Evolutionary conservation across 2,329 filamentous ascomycete species (phyloP).

Genomic region (Hortaea sp.): DNA sequence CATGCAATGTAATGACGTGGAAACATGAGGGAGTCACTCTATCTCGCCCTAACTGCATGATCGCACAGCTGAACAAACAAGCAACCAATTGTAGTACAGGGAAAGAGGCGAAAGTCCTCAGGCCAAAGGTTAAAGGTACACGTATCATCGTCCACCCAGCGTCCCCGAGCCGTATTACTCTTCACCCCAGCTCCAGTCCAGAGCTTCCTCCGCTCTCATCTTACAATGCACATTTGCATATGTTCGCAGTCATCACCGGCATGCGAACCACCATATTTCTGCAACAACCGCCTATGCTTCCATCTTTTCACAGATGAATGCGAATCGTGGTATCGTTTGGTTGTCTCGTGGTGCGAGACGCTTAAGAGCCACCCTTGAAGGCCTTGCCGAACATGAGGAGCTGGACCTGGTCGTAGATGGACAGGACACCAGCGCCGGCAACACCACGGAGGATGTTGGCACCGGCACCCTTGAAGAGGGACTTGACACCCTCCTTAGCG

Average conservation of each 20-base stretch:
- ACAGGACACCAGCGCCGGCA: conserved; percentile 99
- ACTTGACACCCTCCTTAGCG: conserved; percentile 94
- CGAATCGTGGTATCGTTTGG: conserved; percentile 2
- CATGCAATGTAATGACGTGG: too few relatives aligned
- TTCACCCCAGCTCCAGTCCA: conserved; percentile 13
- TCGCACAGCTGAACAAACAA: conserved; percentile 16
- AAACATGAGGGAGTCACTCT: neutral
- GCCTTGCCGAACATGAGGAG: conserved; percentile 99
- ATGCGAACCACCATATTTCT: conserved; percentile 15
- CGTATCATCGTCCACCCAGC: conserved; percentile 5
- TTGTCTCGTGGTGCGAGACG: conserved; percentile 11
- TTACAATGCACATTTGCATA: neutral
- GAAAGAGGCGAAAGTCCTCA: conserved; percentile 17
- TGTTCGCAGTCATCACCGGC: conserved; percentile 22
- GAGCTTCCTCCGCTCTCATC: conserved; percentile 4
- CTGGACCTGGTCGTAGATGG: conserved; percentile 99
- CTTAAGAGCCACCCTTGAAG: conserved; percentile 55
- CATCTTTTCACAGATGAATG: conserved; percentile 8
- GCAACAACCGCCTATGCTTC: conserved; percentile 3
- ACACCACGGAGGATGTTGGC: conserved; percentile 99
- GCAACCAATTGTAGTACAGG: conserved; percentile 26
- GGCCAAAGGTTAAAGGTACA: conserved; percentile 22
- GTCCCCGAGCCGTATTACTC: neutral
- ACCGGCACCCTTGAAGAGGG: conserved; percentile 99
- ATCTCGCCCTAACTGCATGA: neutral